Evolutionary conservation across 2,329 filamentous ascomycete species (phyloP).

Genomic region (Apiospora rasikravindrae): DNA sequence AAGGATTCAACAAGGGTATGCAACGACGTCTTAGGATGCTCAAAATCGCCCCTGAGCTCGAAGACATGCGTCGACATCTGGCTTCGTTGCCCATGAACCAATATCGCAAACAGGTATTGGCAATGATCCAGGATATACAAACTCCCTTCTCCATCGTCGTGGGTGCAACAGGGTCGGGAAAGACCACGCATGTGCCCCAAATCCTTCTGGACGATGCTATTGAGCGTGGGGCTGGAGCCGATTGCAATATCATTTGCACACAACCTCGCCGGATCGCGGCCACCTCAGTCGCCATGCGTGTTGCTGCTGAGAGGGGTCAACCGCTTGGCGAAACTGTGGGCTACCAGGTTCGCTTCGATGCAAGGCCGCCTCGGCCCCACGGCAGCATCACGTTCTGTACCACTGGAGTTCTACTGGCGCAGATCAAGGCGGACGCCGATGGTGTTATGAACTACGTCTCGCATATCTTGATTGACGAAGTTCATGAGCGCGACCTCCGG

Average conservation of each 20-base stretch:
- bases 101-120: background rate
- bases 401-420: conserved; percentile 51
- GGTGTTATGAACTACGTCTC: conserved; percentile 46
- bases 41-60: background rate
- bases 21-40: background rate
- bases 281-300: conserved; percentile 49
- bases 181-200: conserved; percentile 51
- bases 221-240: conserved; percentile 40
- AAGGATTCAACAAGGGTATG: background rate
- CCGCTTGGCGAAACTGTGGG: conserved; percentile 47
- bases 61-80: background rate
- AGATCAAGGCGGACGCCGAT: conserved; percentile 47
- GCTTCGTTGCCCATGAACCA: conserved; percentile 14
- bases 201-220: conserved; percentile 57
- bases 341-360: conserved; percentile 51
- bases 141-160: conserved; percentile 10
- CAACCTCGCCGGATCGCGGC: conserved; percentile 55
- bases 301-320: conserved; percentile 51
- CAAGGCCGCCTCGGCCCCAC: conserved; percentile 36
- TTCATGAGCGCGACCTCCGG: conserved; percentile 29
- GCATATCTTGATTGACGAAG: conserved; percentile 57
- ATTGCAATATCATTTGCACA: conserved; percentile 55
- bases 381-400: conserved; percentile 54
- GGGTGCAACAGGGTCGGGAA: conserved; percentile 17
- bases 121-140: background rate